phyloP scores from a whole-genome alignment of 768 basidiomycete genomes.

The Suillus cothurnatus region DNA sequence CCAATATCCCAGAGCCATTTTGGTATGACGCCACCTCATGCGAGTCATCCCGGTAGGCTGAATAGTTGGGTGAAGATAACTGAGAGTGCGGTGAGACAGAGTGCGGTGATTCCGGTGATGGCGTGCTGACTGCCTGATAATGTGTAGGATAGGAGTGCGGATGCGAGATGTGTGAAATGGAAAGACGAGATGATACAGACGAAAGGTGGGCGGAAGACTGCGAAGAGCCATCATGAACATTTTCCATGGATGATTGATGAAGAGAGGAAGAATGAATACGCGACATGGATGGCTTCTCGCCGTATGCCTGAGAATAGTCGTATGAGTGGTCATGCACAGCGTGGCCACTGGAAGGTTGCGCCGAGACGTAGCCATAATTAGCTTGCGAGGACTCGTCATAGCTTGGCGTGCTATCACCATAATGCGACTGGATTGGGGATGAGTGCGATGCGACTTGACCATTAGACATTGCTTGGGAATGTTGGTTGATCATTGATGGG shows the following conservation, averaged over 20 bases:
- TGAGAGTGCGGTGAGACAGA: slow-evolving; percentile 44
- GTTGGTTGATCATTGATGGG: slow-evolving; percentile 34
- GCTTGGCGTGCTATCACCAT: slow-evolving; percentile 31
- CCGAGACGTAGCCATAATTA: slow-evolving; percentile 30
- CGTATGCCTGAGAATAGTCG: slow-evolving; percentile 29
- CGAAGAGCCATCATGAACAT: slow-evolving; percentile 31
- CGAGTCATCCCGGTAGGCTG: slow-evolving; percentile 48
- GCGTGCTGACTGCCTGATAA: slow-evolving; percentile 40
- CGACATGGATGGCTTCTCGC: slow-evolving; percentile 31
- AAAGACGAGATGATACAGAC: slow-evolving; percentile 53
- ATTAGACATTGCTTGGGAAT: slow-evolving; percentile 39
- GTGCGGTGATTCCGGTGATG: slow-evolving; percentile 55
- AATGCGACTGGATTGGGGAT: slow-evolving; percentile 32
- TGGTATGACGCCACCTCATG: slow-evolving; percentile 43
- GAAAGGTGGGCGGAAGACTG: slow-evolving; percentile 33
- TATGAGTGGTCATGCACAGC: slow-evolving; percentile 30
- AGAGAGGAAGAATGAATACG: slow-evolving; percentile 33
- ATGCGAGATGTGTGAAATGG: slow-evolving; percentile 62
- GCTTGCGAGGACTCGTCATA: slow-evolving; percentile 36
- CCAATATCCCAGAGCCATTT: slow-evolving; percentile 29
- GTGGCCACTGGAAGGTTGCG: slow-evolving; percentile 22
- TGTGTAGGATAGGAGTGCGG: slow-evolving; percentile 46
- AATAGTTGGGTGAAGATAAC: slow-evolving; percentile 39
- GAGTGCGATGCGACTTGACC: slow-evolving; percentile 33
- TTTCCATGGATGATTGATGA: slow-evolving; percentile 30